These are phyloP conservation scores for Schizophyllum amplum DNA, from an alignment of 1,284 basidiomycete species.

Conservation along the genomic window DNA sequence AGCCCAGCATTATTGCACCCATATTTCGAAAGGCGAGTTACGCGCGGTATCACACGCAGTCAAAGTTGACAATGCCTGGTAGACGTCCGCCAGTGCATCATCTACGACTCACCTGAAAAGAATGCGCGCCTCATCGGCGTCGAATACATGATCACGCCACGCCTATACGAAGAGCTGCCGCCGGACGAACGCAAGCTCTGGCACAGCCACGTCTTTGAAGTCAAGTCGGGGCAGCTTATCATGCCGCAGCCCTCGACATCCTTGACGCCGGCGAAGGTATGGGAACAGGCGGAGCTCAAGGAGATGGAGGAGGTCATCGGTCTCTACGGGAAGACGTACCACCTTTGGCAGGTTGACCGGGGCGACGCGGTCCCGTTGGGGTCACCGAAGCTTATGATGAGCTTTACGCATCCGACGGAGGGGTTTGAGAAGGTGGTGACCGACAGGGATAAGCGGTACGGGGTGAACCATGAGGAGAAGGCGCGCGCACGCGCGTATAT, in stretches of 20 bases:
- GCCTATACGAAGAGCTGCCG: conserved; percentile 32
- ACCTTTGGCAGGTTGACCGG: conserved; percentile 16
- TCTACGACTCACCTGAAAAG: conserved; percentile 37
- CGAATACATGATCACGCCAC: conserved; percentile 42
- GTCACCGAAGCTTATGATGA: conserved; percentile 16
- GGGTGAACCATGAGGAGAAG: conserved; percentile 4
- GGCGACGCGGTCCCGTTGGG: conserved; percentile 13
- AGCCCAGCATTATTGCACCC: conserved; percentile 23
- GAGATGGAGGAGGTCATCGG: conserved; percentile 16
- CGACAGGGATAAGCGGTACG: conserved; percentile 5
- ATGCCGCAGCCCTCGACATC: conserved; percentile 7
- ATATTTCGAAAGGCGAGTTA: conserved; percentile 14
- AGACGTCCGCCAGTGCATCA: conserved; percentile 24
- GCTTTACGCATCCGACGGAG: conserved; percentile 13
- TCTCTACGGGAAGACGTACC: conserved; percentile 17
- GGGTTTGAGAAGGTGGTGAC: conserved; percentile 8
- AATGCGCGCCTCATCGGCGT: conserved; percentile 43
- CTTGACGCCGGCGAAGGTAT: conserved; percentile 2
- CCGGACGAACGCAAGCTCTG: conserved; percentile 41
- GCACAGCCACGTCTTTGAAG: conserved; percentile 42
- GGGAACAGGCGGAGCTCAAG: conserved; percentile 16
- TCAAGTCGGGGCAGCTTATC: conserved; percentile 19
- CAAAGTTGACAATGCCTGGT: not conserved
- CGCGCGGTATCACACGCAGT: not conserved
- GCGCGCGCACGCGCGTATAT: conserved; percentile 2